These are phyloP conservation scores for Papilionanthe hybrid DNA, from an alignment of 116 monocot genomes.

Conservation along the genomic window DNA sequence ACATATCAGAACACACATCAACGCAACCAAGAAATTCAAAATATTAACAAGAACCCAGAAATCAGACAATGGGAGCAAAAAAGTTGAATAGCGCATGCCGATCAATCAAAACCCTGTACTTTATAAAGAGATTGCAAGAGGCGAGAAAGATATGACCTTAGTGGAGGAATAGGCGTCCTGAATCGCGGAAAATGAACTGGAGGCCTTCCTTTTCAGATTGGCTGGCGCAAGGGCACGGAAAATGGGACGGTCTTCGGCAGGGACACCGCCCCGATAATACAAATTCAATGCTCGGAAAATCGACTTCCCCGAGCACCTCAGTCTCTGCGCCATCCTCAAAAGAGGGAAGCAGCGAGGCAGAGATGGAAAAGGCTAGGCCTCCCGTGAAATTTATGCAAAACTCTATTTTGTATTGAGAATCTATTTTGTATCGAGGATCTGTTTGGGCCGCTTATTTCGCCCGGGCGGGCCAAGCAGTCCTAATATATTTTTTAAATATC, in stretches of 20 bases:
- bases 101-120: background rate
- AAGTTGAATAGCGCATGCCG: background rate
- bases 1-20: background rate
- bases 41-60: background rate
- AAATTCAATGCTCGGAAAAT: slow-evolving; percentile 18
- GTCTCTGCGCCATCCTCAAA: slow-evolving; percentile 14
- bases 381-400: too few relatives aligned
- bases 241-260: background rate
- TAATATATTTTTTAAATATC: too few relatives aligned
- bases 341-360: too few relatives aligned
- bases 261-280: background rate
- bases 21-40: background rate
- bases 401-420: too few relatives aligned
- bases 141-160: slow-evolving; percentile 38
- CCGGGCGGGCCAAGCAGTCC: too few relatives aligned
- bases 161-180: slow-evolving; percentile 83
- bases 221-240: slow-evolving; percentile 20
- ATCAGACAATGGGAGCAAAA: slow-evolving; percentile 4
- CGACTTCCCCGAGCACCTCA: slow-evolving; percentile 25
- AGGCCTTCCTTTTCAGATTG: slow-evolving; percentile 53
- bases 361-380: background rate
- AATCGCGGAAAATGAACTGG: slow-evolving; percentile 76
- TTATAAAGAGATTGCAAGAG: background rate
- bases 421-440: too few relatives aligned
- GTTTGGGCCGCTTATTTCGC: too few relatives aligned